phyloP scores from a whole-genome alignment of 2,329 filamentous ascomycete genomes.

The Trichoderma arundinaceum region DNA sequence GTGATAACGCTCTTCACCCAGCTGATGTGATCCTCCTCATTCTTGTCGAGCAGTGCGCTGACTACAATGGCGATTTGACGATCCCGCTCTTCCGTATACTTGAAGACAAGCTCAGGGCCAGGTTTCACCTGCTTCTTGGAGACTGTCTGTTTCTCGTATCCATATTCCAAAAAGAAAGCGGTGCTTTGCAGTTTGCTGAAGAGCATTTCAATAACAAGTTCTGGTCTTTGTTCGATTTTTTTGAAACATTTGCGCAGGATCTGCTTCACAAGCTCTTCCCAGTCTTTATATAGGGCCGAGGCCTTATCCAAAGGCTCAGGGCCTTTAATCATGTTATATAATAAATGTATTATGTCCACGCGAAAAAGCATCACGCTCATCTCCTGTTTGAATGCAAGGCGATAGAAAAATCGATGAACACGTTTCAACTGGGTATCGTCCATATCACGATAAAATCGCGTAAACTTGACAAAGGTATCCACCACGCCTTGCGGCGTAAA shows the following conservation, averaged over 20 bases:
- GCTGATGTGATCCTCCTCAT: slow-evolving; percentile 73
- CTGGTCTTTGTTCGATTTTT: slow-evolving; percentile 83
- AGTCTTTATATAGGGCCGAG: slow-evolving; percentile 77
- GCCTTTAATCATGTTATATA: slow-evolving; percentile 91
- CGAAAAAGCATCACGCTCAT: slow-evolving; percentile 87
- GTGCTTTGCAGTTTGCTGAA: slow-evolving; percentile 91
- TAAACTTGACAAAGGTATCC: slow-evolving; percentile 84
- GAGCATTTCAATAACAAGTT: slow-evolving; percentile 86
- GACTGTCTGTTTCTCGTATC: slow-evolving; percentile 82
- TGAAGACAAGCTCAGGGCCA: slow-evolving; percentile 83
- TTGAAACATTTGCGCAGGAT: slow-evolving; percentile 81
- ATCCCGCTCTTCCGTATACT: slow-evolving; percentile 68
- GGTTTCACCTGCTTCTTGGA: slow-evolving; percentile 66
- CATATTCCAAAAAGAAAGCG: slow-evolving; percentile 86
- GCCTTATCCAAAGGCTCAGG: slow-evolving; percentile 74
- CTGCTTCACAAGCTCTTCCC: slow-evolving; percentile 87
- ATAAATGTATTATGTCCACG: slow-evolving; percentile 85
- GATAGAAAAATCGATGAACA: slow-evolving; percentile 91
- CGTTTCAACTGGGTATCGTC: slow-evolving; percentile 82
- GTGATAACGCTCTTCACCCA: slow-evolving; percentile 80
- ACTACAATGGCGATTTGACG: slow-evolving; percentile 81
- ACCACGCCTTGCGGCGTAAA: slow-evolving; percentile 86
- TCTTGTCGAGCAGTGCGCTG: slow-evolving; percentile 78
- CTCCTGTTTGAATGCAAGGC: slow-evolving; percentile 93
- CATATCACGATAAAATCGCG: slow-evolving; percentile 80